Evolutionary conservation across 2,329 filamentous ascomycete genomes (phyloP).

Genomic region (Teratosphaeria pseudoeucalypti): DNA sequence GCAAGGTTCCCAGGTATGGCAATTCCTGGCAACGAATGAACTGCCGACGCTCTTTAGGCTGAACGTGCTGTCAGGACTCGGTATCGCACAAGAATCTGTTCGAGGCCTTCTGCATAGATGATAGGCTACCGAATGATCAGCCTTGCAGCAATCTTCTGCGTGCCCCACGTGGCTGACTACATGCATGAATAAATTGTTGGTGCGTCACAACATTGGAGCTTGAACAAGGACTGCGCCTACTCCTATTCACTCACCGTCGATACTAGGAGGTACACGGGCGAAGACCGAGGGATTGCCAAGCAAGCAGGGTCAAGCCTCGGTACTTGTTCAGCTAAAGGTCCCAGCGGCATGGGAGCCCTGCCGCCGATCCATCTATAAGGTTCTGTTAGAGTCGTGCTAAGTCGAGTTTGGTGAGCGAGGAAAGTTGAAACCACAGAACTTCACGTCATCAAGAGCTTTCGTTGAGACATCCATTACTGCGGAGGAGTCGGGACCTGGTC

Average conservation of each 20-base stretch:
- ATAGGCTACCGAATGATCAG: neutral
- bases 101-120: neutral
- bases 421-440: neutral
- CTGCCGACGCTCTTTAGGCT: no score
- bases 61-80: no score
- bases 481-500: no score
- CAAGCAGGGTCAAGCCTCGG: neutral
- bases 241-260: no score
- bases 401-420: neutral
- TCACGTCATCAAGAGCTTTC: neutral
- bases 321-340: neutral
- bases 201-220: no score
- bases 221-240: no score
- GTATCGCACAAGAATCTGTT: neutral
- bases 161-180: neutral
- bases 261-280: no score
- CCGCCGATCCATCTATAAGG: neutral
- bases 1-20: no score
- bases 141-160: neutral
- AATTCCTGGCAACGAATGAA: no score
- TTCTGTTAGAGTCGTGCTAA: neutral
- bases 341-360: neutral
- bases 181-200: neutral
- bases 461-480: neutral
- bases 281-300: no score